Evolutionary conservation across 1,284 basidiomycete species (phyloP).

Genomic region (Cystobasidium sp.): DNA sequence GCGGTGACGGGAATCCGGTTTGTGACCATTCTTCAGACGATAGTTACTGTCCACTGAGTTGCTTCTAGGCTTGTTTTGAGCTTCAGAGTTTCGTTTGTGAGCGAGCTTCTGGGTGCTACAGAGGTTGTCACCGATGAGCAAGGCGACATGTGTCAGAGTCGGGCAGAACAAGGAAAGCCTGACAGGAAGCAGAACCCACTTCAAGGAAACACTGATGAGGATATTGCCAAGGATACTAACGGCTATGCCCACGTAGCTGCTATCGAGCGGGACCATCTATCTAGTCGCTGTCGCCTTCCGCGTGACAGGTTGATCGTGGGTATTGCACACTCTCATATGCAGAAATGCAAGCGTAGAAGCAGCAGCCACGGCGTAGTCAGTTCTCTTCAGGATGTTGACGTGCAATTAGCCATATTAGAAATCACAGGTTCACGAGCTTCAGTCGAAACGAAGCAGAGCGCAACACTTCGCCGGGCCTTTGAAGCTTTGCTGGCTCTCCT

Average conservation of each 20-base stretch:
- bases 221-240: constrained; percentile 34
- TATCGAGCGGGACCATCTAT: constrained; percentile 26
- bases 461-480: no score
- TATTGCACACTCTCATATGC: background rate
- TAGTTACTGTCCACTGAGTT: background rate
- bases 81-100: constrained; percentile 24
- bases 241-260: constrained; percentile 27
- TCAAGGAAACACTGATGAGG: constrained; percentile 33
- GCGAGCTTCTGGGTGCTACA: constrained; percentile 38
- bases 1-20: background rate
- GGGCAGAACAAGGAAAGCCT: background rate
- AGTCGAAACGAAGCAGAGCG: no score
- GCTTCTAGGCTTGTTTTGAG: background rate
- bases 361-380: no score
- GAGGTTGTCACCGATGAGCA: background rate
- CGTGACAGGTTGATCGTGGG: background rate
- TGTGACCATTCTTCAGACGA: background rate
- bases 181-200: constrained; percentile 9
- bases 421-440: no score
- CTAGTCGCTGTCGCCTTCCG: background rate
- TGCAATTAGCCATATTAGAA: background rate
- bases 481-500: background rate
- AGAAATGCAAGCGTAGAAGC: background rate
- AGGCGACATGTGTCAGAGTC: constrained; percentile 2
- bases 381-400: background rate